These are phyloP conservation scores for Orbilia quercus DNA, from an alignment of 2,329 filamentous ascomycete genomes.

Conservation along the genomic window DNA sequence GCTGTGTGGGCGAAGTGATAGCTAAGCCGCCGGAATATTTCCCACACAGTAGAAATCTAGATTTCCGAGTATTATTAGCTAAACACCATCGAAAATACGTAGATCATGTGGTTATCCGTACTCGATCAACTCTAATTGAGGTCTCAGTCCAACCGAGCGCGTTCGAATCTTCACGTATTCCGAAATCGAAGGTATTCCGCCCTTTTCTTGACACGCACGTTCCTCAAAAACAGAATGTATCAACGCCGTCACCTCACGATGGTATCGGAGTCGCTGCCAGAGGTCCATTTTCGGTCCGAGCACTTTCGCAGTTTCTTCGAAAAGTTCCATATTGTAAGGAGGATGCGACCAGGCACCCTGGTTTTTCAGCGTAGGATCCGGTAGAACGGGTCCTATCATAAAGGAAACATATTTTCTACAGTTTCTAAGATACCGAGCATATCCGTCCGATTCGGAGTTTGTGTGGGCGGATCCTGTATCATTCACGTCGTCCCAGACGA, in stretches of 20 bases:
- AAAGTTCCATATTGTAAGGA: neutral
- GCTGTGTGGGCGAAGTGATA: neutral
- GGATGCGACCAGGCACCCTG: too few species aligned
- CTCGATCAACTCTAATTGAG: neutral
- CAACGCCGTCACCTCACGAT: neutral
- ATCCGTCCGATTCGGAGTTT: neutral
- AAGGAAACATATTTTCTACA: neutral
- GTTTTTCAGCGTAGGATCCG: too few species aligned
- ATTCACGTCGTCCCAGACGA: neutral
- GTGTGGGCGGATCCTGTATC: neutral
- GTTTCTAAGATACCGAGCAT: neutral
- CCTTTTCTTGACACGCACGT: neutral
- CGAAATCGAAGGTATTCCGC: neutral
- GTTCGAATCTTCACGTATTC: neutral
- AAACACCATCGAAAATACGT: too few species aligned
- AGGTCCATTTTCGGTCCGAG: neutral
- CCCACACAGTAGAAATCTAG: neutral
- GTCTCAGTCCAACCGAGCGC: neutral
- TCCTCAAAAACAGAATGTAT: neutral
- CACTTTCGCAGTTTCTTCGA: neutral
- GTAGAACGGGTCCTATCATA: too few species aligned
- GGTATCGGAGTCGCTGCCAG: neutral
- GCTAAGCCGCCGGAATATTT: neutral
- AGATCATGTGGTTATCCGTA: neutral
- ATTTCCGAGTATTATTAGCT: neutral